Percentiles rank a stretch among this genome's conserved stretches.
These are phyloP conservation scores for Hanseniaspora hatyaiensis DNA, from an alignment of 805 yeast species.

Conservation along the genomic window DNA sequence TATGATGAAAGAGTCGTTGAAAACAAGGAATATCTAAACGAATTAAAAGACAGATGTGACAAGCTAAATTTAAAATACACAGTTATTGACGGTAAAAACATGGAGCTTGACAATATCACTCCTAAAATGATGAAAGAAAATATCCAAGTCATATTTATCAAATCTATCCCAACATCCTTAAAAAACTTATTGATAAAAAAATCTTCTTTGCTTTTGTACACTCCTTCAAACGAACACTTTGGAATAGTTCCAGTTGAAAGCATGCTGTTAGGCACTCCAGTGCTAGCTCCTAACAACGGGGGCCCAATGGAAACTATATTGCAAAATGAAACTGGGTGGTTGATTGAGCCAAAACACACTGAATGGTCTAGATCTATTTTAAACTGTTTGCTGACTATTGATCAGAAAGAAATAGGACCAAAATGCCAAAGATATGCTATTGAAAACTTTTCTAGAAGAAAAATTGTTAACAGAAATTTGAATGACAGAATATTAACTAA, in stretches of 20 bases:
- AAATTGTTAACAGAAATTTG: slow-evolving; percentile 31
- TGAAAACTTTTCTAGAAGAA: slow-evolving; percentile 30
- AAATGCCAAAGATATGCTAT: slow-evolving; percentile 29
- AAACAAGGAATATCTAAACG: slow-evolving; percentile 58
- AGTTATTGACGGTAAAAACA: slow-evolving; percentile 10
- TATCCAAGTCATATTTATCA: slow-evolving; percentile 56
- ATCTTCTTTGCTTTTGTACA: slow-evolving; percentile 59
- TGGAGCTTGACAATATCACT: slow-evolving; percentile 29
- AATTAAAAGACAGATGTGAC: slow-evolving; percentile 43
- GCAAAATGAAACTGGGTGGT: slow-evolving; percentile 52
- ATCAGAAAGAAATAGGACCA: slow-evolving; percentile 17
- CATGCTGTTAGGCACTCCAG: slow-evolving; percentile 74
- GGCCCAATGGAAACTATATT: slow-evolving; percentile 76
- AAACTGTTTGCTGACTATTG: slow-evolving; percentile 29
- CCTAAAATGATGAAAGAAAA: slow-evolving; percentile 19
- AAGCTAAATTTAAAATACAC: slow-evolving; percentile 35
- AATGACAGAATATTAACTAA: slow-evolving; percentile 30
- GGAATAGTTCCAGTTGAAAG: slow-evolving; percentile 97
- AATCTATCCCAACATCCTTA: slow-evolving; percentile 58
- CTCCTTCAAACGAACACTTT: slow-evolving; percentile 88
- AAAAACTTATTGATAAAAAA: slow-evolving; percentile 50
- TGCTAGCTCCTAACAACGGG: slow-evolving; percentile 75
- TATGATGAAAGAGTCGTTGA: slow-evolving; percentile 67
- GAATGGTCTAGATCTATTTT: slow-evolving; percentile 45
- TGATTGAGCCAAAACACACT: slow-evolving; percentile 32